phyloP scores from a whole-genome alignment of 208 protist genomes.

The Wallacemonas sp. region DNA sequence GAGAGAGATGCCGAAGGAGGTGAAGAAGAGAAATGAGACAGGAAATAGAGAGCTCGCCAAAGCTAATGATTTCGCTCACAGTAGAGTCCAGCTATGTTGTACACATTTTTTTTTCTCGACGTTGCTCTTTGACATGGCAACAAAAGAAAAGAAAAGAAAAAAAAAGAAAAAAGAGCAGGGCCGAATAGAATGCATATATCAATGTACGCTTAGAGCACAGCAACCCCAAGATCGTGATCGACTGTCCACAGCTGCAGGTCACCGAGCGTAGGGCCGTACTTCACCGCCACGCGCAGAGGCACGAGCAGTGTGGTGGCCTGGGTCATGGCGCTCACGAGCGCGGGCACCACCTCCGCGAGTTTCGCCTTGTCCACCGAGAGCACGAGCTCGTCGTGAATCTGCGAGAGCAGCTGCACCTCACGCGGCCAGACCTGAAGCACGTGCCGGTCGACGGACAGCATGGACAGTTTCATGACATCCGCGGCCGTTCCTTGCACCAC shows the following conservation, averaged over 20 bases:
- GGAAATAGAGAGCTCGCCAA: too few species aligned
- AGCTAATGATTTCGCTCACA: too few species aligned
- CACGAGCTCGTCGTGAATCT: slow-evolving; percentile 77
- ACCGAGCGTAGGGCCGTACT: slow-evolving; percentile 71
- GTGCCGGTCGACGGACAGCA: slow-evolving; percentile 75
- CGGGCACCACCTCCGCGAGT: slow-evolving; percentile 37
- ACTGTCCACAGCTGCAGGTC: slow-evolving; percentile 77
- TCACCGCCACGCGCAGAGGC: slow-evolving; percentile 53
- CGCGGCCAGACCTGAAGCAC: slow-evolving; percentile 47
- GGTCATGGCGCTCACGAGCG: slow-evolving; percentile 38
- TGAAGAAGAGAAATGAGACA: too few species aligned
- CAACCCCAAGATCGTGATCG: slow-evolving; percentile 74
- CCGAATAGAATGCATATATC: not conserved
- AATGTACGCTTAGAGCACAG: slow-evolving; percentile 5
- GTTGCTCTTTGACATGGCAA: not conserved
- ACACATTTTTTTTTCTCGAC: too few species aligned
- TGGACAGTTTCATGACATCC: slow-evolving; percentile 89
- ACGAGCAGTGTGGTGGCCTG: slow-evolving; percentile 56
- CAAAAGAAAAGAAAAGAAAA: slow-evolving; percentile 10
- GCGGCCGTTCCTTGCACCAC: slow-evolving; percentile 89
- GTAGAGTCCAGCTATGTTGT: too few species aligned
- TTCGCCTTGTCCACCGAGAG: slow-evolving; percentile 29
- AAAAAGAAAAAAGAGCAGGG: slow-evolving; percentile 2
- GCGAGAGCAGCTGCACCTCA: slow-evolving; percentile 52
- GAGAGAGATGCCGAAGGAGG: too few species aligned